A percentile compares a stretch with the other conserved stretches of the same genome.
Conservation (phyloP, 2,329 filamentous ascomycete species). For the Phoma sp. region DNA sequence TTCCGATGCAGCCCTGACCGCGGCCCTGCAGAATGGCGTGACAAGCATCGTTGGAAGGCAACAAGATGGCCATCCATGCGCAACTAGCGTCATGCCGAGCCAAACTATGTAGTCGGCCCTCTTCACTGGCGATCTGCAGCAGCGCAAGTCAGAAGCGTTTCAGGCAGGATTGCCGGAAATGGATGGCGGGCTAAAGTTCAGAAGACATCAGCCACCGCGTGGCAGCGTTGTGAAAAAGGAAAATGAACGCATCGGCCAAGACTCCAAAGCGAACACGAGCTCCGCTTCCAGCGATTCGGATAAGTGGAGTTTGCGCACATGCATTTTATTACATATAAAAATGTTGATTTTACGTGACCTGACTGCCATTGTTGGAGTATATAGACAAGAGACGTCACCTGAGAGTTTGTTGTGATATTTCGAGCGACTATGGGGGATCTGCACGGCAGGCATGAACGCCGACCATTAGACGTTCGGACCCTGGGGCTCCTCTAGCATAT, state of each 20-base stretch:
- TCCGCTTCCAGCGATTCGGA: not conserved
- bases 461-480: not conserved
- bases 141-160: slow-evolving; percentile 3
- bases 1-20: not conserved
- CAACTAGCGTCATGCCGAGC: slow-evolving; percentile 11
- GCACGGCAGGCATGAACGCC: not conserved
- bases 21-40: not conserved
- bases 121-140: slow-evolving; percentile 7
- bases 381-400: not conserved
- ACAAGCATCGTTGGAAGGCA: not conserved
- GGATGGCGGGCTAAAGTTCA: not conserved
- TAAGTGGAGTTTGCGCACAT: not conserved
- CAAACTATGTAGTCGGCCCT: slow-evolving; percentile 4
- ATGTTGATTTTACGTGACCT: not conserved
- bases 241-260: not conserved
- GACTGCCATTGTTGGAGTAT: not conserved
- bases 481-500: not conserved
- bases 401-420: not conserved
- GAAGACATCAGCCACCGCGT: not conserved
- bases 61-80: slow-evolving; percentile 5
- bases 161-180: slow-evolving; percentile 8
- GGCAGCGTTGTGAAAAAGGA: not conserved
- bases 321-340: not conserved
- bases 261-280: slow-evolving; percentile 1
- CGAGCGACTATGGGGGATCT: slow-evolving; percentile 2